Base-by-base conservation (phyloP, 257 asterid species). In the Lithospermum erythrorhizon region DNA sequence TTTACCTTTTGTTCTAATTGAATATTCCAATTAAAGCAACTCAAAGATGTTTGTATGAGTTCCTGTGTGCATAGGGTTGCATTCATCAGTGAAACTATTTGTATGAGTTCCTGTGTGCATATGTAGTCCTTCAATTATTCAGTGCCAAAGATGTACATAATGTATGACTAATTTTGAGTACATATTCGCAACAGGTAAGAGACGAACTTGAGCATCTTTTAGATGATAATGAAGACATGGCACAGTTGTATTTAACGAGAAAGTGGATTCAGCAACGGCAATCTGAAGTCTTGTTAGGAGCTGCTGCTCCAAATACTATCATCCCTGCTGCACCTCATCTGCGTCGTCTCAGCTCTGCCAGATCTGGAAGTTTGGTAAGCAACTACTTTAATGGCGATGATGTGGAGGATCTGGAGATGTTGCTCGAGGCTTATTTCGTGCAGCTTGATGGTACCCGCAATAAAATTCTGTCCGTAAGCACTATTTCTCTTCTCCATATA, bases 191-290 rank as follows among this genome's bases (percentile, higher is more conserved):
- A 57, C 70, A 90, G 98, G 98, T 91, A 65, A 84, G 96, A 74
- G 99, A 93, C 75, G 97, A 93, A 79, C 79, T 93, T n/a, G 99
- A 93, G 77, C 99, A 89, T 73, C 95, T 93, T 66, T 79, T 93
- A 61, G 97, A 93, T 65, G 99, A 93, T 61, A 82, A 89, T 37
- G 99, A 89, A 77, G 99, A 93, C 65, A 93, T 89, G 99, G 91
- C 87, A 53, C 96, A 93, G 52, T 73, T 93, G 58, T 85, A 93
- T 78, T 72, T 89, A 60, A 86, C 95, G 17, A 77, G 99, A 78
- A 93, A 86, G 73, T 84, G 91, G 97, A 77, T 81, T 65, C 90
- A 82, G 35, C 78, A 73, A 69, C 95, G 89, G 73, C 96, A 93
- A 74, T 55, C 73, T 41, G 97, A 84, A 78, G 83, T 82, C 37